Evolutionary conservation across 495 filamentous ascomycete genomes (phyloP).

Genomic region (Pyronema omphalodes): DNA sequence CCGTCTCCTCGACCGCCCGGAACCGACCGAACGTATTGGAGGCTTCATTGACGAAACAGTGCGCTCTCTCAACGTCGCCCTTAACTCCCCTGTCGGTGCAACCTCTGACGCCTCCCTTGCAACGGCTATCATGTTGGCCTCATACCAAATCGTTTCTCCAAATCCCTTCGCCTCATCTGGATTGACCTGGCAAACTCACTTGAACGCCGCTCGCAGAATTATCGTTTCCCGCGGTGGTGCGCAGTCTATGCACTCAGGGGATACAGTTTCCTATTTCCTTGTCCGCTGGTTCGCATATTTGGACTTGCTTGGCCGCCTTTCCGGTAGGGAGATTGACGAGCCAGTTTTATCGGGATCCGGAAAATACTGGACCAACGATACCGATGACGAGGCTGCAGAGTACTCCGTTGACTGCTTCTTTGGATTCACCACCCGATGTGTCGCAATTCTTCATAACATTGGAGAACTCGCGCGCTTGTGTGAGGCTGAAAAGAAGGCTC

Average conservation of each 20-base stretch:
- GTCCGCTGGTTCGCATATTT: slow-evolving; percentile 74
- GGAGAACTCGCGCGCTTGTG: slow-evolving; percentile 54
- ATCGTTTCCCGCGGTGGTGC: slow-evolving; percentile 50
- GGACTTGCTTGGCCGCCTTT: slow-evolving; percentile 60
- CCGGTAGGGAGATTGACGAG: slow-evolving; percentile 39
- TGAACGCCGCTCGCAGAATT: slow-evolving; percentile 57
- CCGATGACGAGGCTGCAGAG: slow-evolving; percentile 38
- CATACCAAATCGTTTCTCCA: slow-evolving; percentile 70
- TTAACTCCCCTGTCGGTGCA: slow-evolving; percentile 38
- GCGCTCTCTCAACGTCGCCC: slow-evolving; percentile 46
- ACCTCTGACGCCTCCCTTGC: slow-evolving; percentile 61
- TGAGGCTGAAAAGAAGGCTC: slow-evolving; percentile 31
- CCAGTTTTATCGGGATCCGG: slow-evolving; percentile 19
- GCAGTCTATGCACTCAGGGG: slow-evolving; percentile 35
- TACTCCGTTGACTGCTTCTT: slow-evolving; percentile 61
- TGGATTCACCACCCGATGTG: slow-evolving; percentile 53
- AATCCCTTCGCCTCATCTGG: slow-evolving; percentile 41
- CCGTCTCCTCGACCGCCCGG: slow-evolving; percentile 50
- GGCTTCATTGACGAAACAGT: slow-evolving; percentile 65
- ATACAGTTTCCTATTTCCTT: slow-evolving; percentile 62
- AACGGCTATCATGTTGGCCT: slow-evolving; percentile 72
- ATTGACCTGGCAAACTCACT: slow-evolving; percentile 57
- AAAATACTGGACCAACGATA: slow-evolving; percentile 37
- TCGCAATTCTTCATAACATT: slow-evolving; percentile 53
- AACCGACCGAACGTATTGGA: slow-evolving; percentile 62